Percentiles rank a stretch among this genome's conserved stretches.
Conservation (phyloP, 2,329 filamentous ascomycete species). For the Fusarium fracticaudum region DNA sequence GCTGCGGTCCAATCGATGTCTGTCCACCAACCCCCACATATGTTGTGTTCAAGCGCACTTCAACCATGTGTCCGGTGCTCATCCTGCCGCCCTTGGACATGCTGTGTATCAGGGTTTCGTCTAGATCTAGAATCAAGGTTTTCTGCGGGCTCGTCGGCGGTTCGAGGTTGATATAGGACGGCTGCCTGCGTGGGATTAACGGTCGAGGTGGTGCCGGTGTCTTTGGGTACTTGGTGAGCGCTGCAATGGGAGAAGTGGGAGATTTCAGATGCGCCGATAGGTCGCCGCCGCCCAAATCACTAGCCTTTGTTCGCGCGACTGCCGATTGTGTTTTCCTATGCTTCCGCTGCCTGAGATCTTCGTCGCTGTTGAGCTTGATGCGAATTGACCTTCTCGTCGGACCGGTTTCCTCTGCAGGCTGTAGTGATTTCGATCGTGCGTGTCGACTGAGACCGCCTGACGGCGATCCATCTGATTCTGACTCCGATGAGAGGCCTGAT, state of each 20-base stretch:
- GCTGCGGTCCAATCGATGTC: constrained; percentile 73
- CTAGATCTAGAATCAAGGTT: constrained; percentile 92
- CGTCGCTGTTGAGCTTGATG: constrained; percentile 89
- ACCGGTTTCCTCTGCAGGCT: constrained; percentile 67
- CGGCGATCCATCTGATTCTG: constrained; percentile 66
- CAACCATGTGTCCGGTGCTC: constrained; percentile 98
- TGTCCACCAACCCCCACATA: constrained; percentile 73
- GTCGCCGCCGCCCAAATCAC: constrained; percentile 54
- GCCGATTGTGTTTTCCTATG: constrained; percentile 68
- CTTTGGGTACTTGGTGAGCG: constrained; percentile 88
- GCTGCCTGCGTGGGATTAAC: constrained; percentile 86
- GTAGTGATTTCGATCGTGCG: constrained; percentile 70
- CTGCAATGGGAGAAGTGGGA: constrained; percentile 82
- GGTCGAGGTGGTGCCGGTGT: constrained; percentile 89
- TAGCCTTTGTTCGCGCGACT: constrained; percentile 54
- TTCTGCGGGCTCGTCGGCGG: constrained; percentile 75
- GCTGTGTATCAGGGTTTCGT: constrained; percentile 97
- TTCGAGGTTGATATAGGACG: constrained; percentile 79
- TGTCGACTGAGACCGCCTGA: constrained; percentile 54
- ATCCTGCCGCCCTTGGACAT: constrained; percentile 96
- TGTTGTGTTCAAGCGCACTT: constrained; percentile 86
- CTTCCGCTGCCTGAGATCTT: constrained; percentile 77
- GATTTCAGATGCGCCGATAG: constrained; percentile 89
- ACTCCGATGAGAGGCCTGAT: constrained; percentile 76
- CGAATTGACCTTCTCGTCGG: constrained; percentile 83